Base-by-base conservation (phyloP, 2,329 filamentous ascomycete species). In the Dothidotthia symphoricarpi region DNA sequence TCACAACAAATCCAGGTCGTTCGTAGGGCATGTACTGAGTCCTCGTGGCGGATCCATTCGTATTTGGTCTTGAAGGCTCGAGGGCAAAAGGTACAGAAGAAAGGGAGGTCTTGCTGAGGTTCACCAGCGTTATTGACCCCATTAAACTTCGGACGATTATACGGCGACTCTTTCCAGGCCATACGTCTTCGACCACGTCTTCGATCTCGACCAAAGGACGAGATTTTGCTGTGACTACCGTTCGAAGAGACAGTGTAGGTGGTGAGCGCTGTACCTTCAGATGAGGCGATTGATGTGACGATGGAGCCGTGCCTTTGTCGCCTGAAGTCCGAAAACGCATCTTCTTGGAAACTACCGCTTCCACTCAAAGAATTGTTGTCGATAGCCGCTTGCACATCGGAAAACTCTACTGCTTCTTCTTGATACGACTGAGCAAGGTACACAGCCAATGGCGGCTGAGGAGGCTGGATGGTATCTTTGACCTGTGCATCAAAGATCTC, bases 1-100 rank as follows among this genome's bases (percentile, higher is more conserved):
- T 61, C 55, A 37, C 61, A 65, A 40, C 61, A 66, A 13, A 65
- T 62, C 61, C 61, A 66, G 3, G 63, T 66, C 4, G 61, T 66
- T 10, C 61, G 57, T n/a, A 65, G 56, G 10, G 59, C 63, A 30
- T 66, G 63, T 4, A 64, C 61, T 1, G 61, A 65, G 29, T 66
- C 61, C 41, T 65, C 63, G 27, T 66, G 63, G 6, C 63, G 55
- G n/a, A 62, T 50, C 63, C 63, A 66, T 41, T 64, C 60, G 30
- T 65, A 65, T 25, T 65, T 66, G 3, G 60, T 63, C 28, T 61
- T 62, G 49, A 65, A 66, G 3, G 63, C 58, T 24, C 61, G 51
- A 3, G 58, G 58, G 30, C 63, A 66, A 33, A 65, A 66, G 2
- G 63, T 66, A 36, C 63, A 66, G 31, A 59, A 63, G 42, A 64